Evolutionary conservation across 306 rosid species (phyloP).

Genomic region (Amphicarpaea edgeworthii): DNA sequence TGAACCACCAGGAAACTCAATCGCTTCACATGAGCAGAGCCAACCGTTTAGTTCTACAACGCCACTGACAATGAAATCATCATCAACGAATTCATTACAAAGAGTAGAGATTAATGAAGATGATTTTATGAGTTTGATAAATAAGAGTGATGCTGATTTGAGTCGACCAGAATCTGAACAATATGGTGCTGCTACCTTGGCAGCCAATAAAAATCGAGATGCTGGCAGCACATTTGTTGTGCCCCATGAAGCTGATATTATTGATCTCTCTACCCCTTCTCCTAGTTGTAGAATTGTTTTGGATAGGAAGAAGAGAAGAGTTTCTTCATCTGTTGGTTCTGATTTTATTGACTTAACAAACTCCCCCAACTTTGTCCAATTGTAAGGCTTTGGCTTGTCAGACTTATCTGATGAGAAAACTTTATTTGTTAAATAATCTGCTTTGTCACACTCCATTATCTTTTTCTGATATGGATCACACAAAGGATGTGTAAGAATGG

Average conservation of each 20-base stretch:
- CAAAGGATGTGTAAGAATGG: neutral
- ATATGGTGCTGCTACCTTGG: conserved; percentile 17
- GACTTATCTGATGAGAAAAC: conserved; percentile 31
- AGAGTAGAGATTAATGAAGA: conserved; percentile 48
- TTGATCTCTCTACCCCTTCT: conserved; percentile 86
- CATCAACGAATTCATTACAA: conserved; percentile 16
- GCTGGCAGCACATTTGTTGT: conserved; percentile 25
- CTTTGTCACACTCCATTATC: conserved; percentile 28
- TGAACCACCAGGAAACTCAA: conserved; percentile 39
- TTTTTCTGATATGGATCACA: conserved; percentile 45
- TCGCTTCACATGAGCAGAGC: conserved; percentile 35
- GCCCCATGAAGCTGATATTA: conserved; percentile 65
- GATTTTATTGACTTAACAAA: conserved; percentile 74
- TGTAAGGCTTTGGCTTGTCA: conserved; percentile 48
- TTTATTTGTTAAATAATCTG: conserved; percentile 28
- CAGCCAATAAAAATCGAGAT: conserved; percentile 32
- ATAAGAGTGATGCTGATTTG: conserved; percentile 34
- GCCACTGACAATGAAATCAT: conserved; percentile 32
- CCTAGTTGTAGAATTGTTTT: conserved; percentile 63
- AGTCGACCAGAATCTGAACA: conserved; percentile 45
- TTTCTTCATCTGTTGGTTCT: conserved; percentile 48
- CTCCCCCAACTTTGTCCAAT: conserved; percentile 76
- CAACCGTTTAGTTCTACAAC: conserved; percentile 41
- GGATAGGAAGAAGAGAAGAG: conserved; percentile 63
- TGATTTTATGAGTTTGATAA: neutral